Percentiles rank a stretch among this genome's conserved stretches.
phyloP scores from a whole-genome alignment of 1,284 basidiomycete genomes.

The Marasmius oreades region DNA sequence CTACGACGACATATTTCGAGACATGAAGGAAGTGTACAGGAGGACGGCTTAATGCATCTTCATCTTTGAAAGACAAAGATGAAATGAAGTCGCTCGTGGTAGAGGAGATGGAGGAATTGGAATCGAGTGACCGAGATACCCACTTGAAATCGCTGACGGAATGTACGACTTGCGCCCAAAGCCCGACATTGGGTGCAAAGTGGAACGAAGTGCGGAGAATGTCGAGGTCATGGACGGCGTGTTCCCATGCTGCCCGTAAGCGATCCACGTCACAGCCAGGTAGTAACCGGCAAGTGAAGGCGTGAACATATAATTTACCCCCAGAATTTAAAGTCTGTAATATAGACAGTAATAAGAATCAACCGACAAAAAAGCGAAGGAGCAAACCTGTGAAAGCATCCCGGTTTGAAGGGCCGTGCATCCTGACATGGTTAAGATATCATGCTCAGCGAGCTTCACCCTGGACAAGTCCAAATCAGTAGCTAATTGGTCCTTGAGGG shows the following conservation, averaged over 20 bases:
- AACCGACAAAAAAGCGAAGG: background rate
- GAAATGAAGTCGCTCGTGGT: slow-evolving; percentile 1
- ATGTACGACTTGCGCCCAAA: slow-evolving; percentile 44
- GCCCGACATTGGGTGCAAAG: slow-evolving; percentile 33
- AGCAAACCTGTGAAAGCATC: slow-evolving; percentile 46
- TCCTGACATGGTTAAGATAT: slow-evolving; percentile 34
- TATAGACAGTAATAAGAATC: background rate
- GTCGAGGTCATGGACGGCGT: slow-evolving; percentile 27
- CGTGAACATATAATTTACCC: slow-evolving; percentile 44
- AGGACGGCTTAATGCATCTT: background rate
- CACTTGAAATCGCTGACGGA: slow-evolving; percentile 32
- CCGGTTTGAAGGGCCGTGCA: slow-evolving; percentile 45
- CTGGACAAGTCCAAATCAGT: slow-evolving; percentile 18
- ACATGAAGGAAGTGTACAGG: slow-evolving; percentile 3
- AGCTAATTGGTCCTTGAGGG: slow-evolving; percentile 6
- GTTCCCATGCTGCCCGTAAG: slow-evolving; percentile 35
- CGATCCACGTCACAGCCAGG: slow-evolving; percentile 24
- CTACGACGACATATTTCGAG: slow-evolving; percentile 29
- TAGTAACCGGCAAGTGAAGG: slow-evolving; percentile 38
- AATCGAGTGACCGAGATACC: slow-evolving; percentile 16
- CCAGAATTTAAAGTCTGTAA: slow-evolving; percentile 40
- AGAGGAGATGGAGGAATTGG: background rate
- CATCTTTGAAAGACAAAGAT: background rate
- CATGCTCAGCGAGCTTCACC: slow-evolving; percentile 27
- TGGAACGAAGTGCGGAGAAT: slow-evolving; percentile 49